phyloP scores from a whole-genome alignment of 108 stramenopile genomes.

The Cyclotella kingstonii region DNA sequence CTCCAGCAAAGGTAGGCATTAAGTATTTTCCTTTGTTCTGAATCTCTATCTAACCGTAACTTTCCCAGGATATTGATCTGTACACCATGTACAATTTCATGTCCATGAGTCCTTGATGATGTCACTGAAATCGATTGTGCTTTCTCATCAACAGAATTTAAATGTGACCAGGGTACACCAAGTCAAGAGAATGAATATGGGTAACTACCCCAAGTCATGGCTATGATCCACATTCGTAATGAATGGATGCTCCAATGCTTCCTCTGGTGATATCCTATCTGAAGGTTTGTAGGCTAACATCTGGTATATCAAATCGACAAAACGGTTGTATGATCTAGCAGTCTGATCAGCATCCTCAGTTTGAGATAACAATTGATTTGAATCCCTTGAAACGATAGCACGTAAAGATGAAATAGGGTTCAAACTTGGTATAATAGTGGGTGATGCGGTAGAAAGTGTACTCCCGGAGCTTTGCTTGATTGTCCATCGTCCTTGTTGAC shows the following conservation, averaged over 20 bases:
- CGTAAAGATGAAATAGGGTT: slow-evolving; percentile 67
- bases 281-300: slow-evolving; percentile 88
- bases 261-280: slow-evolving; percentile 76
- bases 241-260: slow-evolving; percentile 90
- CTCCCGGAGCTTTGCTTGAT: slow-evolving; percentile 47
- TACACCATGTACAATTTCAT: too few species aligned
- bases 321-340: slow-evolving; percentile 77
- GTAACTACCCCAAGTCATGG: slow-evolving; percentile 1
- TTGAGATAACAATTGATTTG: slow-evolving; percentile 54
- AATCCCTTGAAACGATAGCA: slow-evolving; percentile 73
- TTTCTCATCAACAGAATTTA: not conserved
- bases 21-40: not conserved
- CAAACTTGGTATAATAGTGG: slow-evolving; percentile 57
- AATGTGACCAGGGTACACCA: not conserved
- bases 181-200: not conserved
- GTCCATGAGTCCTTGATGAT: too few species aligned
- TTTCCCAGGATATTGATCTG: too few species aligned
- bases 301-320: slow-evolving; percentile 88
- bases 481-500: slow-evolving; percentile 43
- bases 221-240: too few species aligned
- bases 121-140: too few species aligned
- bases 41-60: too few species aligned
- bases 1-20: not conserved
- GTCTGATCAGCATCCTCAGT: slow-evolving; percentile 82
- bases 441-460: slow-evolving; percentile 29